Percentiles rank a stretch among this genome's conserved stretches.
Conservation (phyloP, 2,329 filamentous ascomycete species). For the Verticillium longisporum region DNA sequence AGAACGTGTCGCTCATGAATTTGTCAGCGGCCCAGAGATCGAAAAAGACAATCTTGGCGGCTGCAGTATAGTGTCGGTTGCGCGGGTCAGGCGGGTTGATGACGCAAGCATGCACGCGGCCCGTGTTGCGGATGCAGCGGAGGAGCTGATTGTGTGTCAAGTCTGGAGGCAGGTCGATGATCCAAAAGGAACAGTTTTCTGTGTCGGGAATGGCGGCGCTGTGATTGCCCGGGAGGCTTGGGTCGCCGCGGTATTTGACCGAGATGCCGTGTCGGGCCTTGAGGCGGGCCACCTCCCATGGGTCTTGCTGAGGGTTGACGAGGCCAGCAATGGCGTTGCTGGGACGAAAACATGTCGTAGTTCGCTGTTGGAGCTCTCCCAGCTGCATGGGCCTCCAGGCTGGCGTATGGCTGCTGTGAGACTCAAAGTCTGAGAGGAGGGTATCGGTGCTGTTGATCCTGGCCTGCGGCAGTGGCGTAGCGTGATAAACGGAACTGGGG, state of each 20-base stretch:
- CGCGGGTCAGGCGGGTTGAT: conserved; percentile 40
- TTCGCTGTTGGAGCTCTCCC: background rate
- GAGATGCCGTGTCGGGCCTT: conserved; percentile 16
- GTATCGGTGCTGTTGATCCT: too few species aligned
- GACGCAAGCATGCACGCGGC: conserved; percentile 43
- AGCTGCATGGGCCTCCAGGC: too few species aligned
- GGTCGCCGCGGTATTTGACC: conserved; percentile 31
- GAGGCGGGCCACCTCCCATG: background rate
- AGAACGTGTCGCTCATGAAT: conserved; percentile 18
- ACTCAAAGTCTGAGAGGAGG: too few species aligned
- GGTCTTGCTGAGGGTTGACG: background rate
- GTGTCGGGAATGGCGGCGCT: conserved; percentile 29
- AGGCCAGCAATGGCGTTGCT: background rate
- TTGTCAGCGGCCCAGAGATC: conserved; percentile 27
- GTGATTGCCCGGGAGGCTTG: conserved; percentile 25
- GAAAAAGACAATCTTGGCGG: conserved; percentile 45
- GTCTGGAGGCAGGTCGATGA: conserved; percentile 41
- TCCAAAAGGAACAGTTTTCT: conserved; percentile 44
- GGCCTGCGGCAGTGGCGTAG: too few species aligned
- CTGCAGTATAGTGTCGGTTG: conserved; percentile 26
- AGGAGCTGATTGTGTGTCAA: conserved; percentile 38
- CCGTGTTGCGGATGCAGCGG: conserved; percentile 32
- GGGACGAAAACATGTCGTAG: background rate
- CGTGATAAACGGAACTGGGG: too few species aligned
- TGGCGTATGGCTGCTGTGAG: too few species aligned